These are phyloP conservation scores for Blastobotrys aristatus DNA, from an alignment of 1,139 yeast species.

Conservation along the genomic window DNA sequence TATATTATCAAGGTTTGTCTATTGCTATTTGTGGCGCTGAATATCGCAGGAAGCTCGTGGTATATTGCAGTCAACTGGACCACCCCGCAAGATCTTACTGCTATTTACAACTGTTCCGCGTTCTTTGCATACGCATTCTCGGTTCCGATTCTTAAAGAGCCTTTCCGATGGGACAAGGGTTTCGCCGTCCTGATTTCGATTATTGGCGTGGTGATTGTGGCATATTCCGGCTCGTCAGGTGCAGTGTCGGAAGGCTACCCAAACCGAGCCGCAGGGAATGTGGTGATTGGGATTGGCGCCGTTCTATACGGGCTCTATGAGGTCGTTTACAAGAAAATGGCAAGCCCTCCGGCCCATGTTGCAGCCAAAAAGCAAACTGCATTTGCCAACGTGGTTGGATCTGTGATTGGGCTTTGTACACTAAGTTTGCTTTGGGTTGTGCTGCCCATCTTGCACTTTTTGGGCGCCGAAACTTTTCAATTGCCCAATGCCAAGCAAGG, in stretches of 20 bases:
- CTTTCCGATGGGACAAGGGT: conserved; percentile 59
- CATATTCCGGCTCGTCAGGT: conserved; percentile 53
- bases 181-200: conserved; percentile 68
- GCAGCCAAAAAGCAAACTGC: conserved; percentile 54
- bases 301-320: conserved; percentile 80
- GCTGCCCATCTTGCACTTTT: conserved; percentile 47
- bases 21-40: conserved; percentile 53
- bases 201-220: conserved; percentile 71
- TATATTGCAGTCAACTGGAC: conserved; percentile 77
- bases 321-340: conserved; percentile 68
- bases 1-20: conserved; percentile 46
- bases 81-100: conserved; percentile 82
- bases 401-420: conserved; percentile 58
- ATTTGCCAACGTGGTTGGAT: conserved; percentile 53
- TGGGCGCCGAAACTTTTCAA: conserved; percentile 56
- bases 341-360: conserved; percentile 65
- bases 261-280: conserved; percentile 62
- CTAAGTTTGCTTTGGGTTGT: conserved; percentile 45
- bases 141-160: conserved; percentile 63
- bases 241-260: conserved; percentile 42
- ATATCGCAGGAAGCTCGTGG: conserved; percentile 81
- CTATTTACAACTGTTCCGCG: conserved; percentile 85
- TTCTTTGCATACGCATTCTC: conserved; percentile 85
- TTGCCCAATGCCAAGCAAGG: conserved; percentile 44
- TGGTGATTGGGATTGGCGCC: conserved; percentile 73